phyloP scores from a whole-genome alignment of 2,329 filamentous ascomycete genomes.

The Beauveria australis region DNA sequence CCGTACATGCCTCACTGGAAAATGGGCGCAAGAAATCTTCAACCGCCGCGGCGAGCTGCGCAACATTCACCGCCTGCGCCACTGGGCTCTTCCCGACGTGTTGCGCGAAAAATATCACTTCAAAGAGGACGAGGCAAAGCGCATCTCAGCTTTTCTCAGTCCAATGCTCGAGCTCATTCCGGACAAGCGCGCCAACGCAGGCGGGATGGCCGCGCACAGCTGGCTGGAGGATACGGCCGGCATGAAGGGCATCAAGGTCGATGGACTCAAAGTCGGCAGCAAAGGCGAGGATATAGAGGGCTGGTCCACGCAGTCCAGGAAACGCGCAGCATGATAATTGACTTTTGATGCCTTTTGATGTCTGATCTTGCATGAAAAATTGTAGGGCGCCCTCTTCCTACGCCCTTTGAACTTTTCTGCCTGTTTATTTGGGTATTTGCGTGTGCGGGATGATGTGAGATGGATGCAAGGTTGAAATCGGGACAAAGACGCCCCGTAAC shows the following conservation, averaged over 20 bases:
- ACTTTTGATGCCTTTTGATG: background rate
- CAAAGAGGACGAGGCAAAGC: slow-evolving; percentile 68
- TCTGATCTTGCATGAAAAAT: background rate
- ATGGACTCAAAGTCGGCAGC: slow-evolving; percentile 66
- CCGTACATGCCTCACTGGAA: slow-evolving; percentile 83
- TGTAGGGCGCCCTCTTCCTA: background rate
- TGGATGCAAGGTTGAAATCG: background rate
- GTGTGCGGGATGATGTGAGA: background rate
- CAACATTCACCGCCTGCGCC: slow-evolving; percentile 91
- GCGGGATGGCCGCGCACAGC: slow-evolving; percentile 80
- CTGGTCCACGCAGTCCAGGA: slow-evolving; percentile 84
- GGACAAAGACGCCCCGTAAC: background rate
- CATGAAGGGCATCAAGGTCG: slow-evolving; percentile 73
- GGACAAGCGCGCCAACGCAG: slow-evolving; percentile 85
- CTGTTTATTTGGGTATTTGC: background rate
- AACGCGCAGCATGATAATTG: slow-evolving; percentile 44
- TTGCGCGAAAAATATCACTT: slow-evolving; percentile 97
- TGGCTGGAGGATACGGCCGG: slow-evolving; percentile 82
- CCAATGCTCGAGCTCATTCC: slow-evolving; percentile 90
- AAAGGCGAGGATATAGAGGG: slow-evolving; percentile 89
- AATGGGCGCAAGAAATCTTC: slow-evolving; percentile 98
- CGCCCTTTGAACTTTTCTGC: background rate
- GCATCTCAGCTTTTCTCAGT: slow-evolving; percentile 70
- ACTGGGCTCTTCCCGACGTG: slow-evolving; percentile 92
- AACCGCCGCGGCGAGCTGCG: slow-evolving; percentile 94